Conservation (phyloP, 768 basidiomycete species). For the Mycena sanguinolenta region DNA sequence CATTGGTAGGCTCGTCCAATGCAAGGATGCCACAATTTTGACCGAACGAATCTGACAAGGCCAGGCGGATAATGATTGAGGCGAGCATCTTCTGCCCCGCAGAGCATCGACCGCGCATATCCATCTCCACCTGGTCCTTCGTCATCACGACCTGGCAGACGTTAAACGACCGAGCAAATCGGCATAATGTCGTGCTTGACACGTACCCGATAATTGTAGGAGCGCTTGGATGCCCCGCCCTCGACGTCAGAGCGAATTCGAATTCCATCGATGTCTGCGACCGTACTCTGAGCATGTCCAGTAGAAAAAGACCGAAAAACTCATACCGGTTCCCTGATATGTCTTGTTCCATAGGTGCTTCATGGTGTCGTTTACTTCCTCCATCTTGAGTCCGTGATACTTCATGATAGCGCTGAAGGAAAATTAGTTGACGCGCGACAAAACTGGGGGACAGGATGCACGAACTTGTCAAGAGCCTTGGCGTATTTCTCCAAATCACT, state of each 20-base stretch:
- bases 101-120: slow-evolving; percentile 98
- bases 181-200: slow-evolving; percentile 16
- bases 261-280: slow-evolving; percentile 95
- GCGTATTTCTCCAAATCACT: slow-evolving; percentile 97
- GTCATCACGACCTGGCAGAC: slow-evolving; percentile 92
- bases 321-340: slow-evolving; percentile 94
- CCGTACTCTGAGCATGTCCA: slow-evolving; percentile 22
- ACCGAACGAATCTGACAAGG: slow-evolving; percentile 96
- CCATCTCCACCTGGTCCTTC: slow-evolving; percentile 99
- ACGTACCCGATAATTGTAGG: slow-evolving; percentile 95
- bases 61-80: slow-evolving; percentile 96
- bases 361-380: slow-evolving; percentile 99
- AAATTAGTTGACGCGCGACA: slow-evolving; percentile 31
- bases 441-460: slow-evolving; percentile 10
- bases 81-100: slow-evolving; percentile 99
- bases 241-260: slow-evolving; percentile 95
- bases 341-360: slow-evolving; percentile 98
- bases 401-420: slow-evolving; percentile 93
- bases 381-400: slow-evolving; percentile 98
- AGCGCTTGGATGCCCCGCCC: slow-evolving; percentile 88
- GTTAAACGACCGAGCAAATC: slow-evolving; percentile 28
- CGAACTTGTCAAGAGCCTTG: slow-evolving; percentile 96
- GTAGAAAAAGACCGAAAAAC: slow-evolving; percentile 2
- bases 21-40: slow-evolving; percentile 98
- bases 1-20: slow-evolving; percentile 98